phyloP scores from a whole-genome alignment of 441 rosid species.

The Gossypium aridum region DNA sequence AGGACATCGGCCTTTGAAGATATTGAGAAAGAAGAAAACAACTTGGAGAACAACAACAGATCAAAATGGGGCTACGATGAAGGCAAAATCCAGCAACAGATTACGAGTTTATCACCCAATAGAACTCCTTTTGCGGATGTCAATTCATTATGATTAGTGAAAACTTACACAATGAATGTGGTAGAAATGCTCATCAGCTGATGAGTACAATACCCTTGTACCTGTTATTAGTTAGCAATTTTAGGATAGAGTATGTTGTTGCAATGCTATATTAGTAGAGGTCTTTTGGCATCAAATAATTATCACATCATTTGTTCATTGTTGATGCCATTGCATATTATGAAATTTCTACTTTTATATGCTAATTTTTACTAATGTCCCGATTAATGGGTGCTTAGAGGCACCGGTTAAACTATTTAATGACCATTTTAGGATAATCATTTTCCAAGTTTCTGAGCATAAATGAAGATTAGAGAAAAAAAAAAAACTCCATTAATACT shows the following conservation, averaged over 20 bases:
- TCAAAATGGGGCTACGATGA: slow-evolving; percentile 22
- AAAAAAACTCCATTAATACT: no score
- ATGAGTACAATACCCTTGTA: slow-evolving; percentile 21
- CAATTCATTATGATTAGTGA: slow-evolving; percentile 26
- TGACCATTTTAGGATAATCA: background rate
- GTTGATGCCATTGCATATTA: background rate
- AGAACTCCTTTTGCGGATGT: slow-evolving; percentile 67
- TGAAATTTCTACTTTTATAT: background rate
- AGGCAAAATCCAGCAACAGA: slow-evolving; percentile 28
- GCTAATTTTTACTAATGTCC: background rate
- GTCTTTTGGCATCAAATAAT: background rate
- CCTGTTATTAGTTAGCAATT: background rate
- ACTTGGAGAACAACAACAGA: slow-evolving; percentile 20
- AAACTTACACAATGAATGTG: background rate
- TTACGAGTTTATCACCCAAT: slow-evolving; percentile 26
- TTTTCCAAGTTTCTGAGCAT: no score
- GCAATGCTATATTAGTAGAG: background rate
- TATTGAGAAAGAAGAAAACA: slow-evolving; percentile 19
- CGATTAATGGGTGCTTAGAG: background rate
- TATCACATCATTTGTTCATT: background rate
- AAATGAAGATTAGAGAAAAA: no score
- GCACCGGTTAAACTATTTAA: background rate
- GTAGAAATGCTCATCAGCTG: slow-evolving; percentile 30
- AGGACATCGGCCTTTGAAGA: slow-evolving; percentile 24
- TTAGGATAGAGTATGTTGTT: background rate